A percentile compares a stretch with the other conserved stretches of the same genome.
phyloP scores from a whole-genome alignment of 2,329 filamentous ascomycete genomes.

The Clarireedia hainanense region DNA sequence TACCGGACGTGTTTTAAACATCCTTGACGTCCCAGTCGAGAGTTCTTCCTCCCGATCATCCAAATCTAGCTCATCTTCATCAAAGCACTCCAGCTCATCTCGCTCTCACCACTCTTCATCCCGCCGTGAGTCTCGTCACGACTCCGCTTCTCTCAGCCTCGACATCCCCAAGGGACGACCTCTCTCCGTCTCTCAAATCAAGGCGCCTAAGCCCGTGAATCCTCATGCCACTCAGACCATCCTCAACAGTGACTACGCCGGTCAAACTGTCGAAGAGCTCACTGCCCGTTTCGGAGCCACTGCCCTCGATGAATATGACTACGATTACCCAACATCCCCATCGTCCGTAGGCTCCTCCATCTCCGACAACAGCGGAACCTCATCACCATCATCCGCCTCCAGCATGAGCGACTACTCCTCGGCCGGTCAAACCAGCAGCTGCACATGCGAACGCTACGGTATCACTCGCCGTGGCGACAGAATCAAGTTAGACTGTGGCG shows the following conservation, averaged over 20 bases:
- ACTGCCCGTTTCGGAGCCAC: slow-evolving; percentile 62
- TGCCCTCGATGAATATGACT: slow-evolving; percentile 47
- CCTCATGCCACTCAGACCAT: slow-evolving; percentile 84
- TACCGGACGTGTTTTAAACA: slow-evolving; percentile 93
- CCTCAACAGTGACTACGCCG: slow-evolving; percentile 69
- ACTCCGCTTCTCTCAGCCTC: slow-evolving; percentile 41
- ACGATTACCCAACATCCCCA: slow-evolving; percentile 50
- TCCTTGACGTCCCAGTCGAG: slow-evolving; percentile 74
- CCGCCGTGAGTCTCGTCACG: slow-evolving; percentile 33
- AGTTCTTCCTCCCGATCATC: slow-evolving; percentile 40
- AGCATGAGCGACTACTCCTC: slow-evolving; percentile 73
- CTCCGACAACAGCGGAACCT: slow-evolving; percentile 56
- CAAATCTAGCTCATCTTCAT: slow-evolving; percentile 34
- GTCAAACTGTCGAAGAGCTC: slow-evolving; percentile 67
- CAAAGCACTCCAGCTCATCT: slow-evolving; percentile 29
- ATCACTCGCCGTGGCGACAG: slow-evolving; percentile 90
- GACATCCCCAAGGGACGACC: slow-evolving; percentile 84
- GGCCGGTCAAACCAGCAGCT: slow-evolving; percentile 58
- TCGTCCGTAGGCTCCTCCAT: slow-evolving; percentile 61
- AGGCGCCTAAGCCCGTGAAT: slow-evolving; percentile 81
- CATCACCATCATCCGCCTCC: slow-evolving; percentile 64
- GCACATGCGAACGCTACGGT: slow-evolving; percentile 93
- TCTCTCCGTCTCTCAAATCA: slow-evolving; percentile 80
- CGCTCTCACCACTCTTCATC: slow-evolving; percentile 37
- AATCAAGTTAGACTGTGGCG: slow-evolving; percentile 94